Conservation (phyloP, 352 stramenopile species). For the Phytophthora tentaculata region DNA sequence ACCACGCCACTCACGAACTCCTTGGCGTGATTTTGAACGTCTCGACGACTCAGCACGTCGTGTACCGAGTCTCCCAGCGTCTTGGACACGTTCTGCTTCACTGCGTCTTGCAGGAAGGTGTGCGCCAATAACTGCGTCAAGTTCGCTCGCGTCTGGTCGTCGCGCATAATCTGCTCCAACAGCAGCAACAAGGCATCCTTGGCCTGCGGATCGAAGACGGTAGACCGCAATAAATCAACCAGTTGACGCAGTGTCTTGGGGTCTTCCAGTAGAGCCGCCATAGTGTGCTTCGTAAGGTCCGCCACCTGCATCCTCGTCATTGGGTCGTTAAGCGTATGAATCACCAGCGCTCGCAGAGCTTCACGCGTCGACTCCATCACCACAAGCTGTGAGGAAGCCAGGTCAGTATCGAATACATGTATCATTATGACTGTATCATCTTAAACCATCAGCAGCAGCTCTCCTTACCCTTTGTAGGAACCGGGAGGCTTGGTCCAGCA, state of each 20-base stretch:
- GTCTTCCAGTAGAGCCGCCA: constrained; percentile 59
- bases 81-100: constrained; percentile 66
- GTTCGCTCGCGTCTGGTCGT: constrained; percentile 58
- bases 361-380: constrained; percentile 71
- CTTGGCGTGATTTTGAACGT: constrained; percentile 85
- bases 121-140: constrained; percentile 67
- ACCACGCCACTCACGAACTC: constrained; percentile 84
- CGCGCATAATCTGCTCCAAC: constrained; percentile 69
- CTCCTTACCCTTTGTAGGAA: constrained; percentile 71
- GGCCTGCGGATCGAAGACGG: constrained; percentile 53
- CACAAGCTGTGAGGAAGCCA: constrained; percentile 53
- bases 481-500: constrained; percentile 76
- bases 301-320: constrained; percentile 60
- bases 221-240: constrained; percentile 58
- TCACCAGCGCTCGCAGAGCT: constrained; percentile 53
- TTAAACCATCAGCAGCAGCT: neutral
- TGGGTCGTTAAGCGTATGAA: constrained; percentile 68
- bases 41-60: constrained; percentile 72
- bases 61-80: constrained; percentile 76
- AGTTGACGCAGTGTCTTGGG: constrained; percentile 58
- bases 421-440: no score
- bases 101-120: constrained; percentile 69
- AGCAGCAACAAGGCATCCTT: constrained; percentile 58
- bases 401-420: constrained; percentile 12
- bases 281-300: constrained; percentile 54